These are phyloP conservation scores for Trametes cubensis DNA, from an alignment of 768 basidiomycete genomes.

Conservation along the genomic window DNA sequence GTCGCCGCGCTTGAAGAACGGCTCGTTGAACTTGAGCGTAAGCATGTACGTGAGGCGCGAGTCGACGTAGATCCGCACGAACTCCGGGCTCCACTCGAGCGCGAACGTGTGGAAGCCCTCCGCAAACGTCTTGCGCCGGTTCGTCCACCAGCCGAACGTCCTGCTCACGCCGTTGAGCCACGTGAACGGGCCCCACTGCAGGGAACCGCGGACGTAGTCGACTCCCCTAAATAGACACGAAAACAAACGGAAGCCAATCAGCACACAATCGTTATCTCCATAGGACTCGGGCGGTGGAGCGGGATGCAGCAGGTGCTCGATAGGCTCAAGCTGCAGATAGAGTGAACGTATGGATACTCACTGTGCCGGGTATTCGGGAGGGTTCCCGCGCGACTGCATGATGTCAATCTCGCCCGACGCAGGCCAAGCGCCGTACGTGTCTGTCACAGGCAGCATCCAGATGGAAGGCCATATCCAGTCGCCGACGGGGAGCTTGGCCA, in stretches of 20 bases:
- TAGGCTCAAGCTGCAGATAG: conserved; percentile 13
- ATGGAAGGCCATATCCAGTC: conserved; percentile 72
- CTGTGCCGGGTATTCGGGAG: conserved; percentile 52
- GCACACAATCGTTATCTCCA: conserved; percentile 5
- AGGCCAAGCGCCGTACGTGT: conserved; percentile 70
- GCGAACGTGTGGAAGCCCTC: conserved; percentile 78
- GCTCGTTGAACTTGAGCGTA: conserved; percentile 67
- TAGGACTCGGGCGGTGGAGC: conserved; percentile 19
- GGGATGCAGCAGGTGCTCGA: conserved; percentile 8
- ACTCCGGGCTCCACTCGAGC: conserved; percentile 82
- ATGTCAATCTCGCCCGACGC: conserved; percentile 77
- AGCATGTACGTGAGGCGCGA: conserved; percentile 73
- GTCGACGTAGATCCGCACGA: conserved; percentile 88
- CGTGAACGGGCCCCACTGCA: conserved; percentile 53
- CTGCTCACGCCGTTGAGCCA: conserved; percentile 51
- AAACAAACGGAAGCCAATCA: conserved; percentile 4
- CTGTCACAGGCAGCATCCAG: conserved; percentile 77
- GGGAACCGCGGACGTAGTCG: conserved; percentile 46
- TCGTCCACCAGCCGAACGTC: conserved; percentile 78
- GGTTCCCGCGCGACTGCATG: conserved; percentile 53
- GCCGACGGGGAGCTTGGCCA: conserved; percentile 83
- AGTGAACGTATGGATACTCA: conserved; percentile 21
- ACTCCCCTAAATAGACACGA: conserved; percentile 34
- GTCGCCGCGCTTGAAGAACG: conserved; percentile 78
- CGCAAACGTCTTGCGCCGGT: conserved; percentile 69